Conservation (phyloP, 257 asterid species). For the Nemophila menziesii region DNA sequence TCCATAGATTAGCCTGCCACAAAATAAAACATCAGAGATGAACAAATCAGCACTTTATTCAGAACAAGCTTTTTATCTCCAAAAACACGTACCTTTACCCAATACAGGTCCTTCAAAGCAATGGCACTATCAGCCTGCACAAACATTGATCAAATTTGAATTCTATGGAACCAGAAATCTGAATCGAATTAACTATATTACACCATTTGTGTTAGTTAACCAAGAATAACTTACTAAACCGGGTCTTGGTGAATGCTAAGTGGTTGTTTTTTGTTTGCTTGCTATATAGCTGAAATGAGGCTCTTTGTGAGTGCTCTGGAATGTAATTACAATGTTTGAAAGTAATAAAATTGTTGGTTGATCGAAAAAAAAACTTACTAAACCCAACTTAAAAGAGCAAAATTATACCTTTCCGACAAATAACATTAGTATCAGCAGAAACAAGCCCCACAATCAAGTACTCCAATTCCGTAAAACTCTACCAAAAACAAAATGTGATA, state of each 20-base stretch:
- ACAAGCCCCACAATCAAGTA: constrained; percentile 56
- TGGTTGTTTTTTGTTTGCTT: too few species aligned
- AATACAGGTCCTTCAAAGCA: constrained; percentile 63
- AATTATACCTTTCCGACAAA: constrained; percentile 58
- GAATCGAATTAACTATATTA: background rate
- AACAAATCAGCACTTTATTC: constrained; percentile 1
- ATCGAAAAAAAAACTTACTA: too few species aligned
- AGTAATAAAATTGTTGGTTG: too few species aligned
- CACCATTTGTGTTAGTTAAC: too few species aligned
- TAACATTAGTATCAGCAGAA: constrained; percentile 56
- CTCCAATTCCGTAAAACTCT: constrained; percentile 68
- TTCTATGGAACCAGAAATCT: too few species aligned
- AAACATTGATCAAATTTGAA: too few species aligned
- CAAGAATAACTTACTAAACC: too few species aligned
- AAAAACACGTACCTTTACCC: constrained; percentile 66
- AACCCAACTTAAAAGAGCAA: too few species aligned
- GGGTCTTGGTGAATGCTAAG: too few species aligned
- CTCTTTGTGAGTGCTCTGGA: too few species aligned
- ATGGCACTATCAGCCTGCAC: constrained; percentile 55
- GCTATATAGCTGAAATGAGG: too few species aligned
- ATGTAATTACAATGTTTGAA: too few species aligned
- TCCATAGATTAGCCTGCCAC: constrained; percentile 93
- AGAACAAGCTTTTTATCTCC: constrained; percentile 5
- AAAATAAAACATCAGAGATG: constrained; percentile 19
- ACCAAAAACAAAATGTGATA: constrained; percentile 8